Conservation (phyloP, 2,329 filamentous ascomycete genomes). For the Hypoxylon sp. region DNA sequence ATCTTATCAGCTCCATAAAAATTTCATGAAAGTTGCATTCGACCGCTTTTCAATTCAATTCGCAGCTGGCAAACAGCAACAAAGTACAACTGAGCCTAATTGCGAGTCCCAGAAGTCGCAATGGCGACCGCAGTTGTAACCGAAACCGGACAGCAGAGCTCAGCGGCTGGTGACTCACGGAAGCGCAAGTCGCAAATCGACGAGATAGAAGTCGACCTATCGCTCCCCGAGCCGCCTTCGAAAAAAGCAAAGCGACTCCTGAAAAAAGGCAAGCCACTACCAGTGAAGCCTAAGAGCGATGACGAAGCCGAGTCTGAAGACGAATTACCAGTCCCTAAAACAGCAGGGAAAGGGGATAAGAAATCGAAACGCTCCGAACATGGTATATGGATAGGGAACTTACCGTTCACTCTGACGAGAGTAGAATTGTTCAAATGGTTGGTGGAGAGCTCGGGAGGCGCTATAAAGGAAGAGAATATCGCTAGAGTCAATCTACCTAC, state of each 20-base stretch:
- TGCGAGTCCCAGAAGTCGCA: not conserved
- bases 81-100: not conserved
- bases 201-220: conserved; percentile 91
- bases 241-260: conserved; percentile 92
- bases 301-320: conserved; percentile 59
- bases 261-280: conserved; percentile 82
- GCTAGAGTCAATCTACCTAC: conserved; percentile 87
- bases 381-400: conserved; percentile 96
- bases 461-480: conserved; percentile 78
- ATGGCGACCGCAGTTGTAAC: conserved; percentile 42
- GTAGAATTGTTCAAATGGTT: conserved; percentile 84
- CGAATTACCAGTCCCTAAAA: conserved; percentile 49
- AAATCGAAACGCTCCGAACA: conserved; percentile 79
- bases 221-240: conserved; percentile 91
- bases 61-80: not conserved
- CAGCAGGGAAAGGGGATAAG: conserved; percentile 57
- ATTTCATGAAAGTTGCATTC: conserved; percentile 43
- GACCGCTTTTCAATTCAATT: conserved; percentile 17
- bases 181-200: conserved; percentile 81
- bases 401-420: conserved; percentile 85
- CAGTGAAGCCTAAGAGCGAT: conserved; percentile 61
- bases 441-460: conserved; percentile 77
- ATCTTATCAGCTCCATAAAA: conserved; percentile 56
- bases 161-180: conserved; percentile 58
- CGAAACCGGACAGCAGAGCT: conserved; percentile 24